These are phyloP conservation scores for Aspergillus sp. DNA, from an alignment of 2,329 filamentous ascomycete genomes.

Conservation along the genomic window DNA sequence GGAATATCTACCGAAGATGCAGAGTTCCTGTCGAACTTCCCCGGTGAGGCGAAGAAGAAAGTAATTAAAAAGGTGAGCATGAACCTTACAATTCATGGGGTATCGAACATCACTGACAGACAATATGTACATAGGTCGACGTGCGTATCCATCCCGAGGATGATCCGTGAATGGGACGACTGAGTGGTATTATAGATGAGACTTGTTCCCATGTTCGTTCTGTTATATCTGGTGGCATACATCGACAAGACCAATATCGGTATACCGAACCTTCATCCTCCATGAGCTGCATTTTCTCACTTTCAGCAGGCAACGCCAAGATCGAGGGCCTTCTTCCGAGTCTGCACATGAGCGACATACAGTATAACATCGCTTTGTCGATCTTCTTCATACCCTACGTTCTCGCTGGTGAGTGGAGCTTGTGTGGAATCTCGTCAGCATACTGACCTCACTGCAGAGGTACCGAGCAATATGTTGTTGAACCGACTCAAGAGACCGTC, in stretches of 20 bases:
- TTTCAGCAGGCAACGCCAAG: slow-evolving; percentile 53
- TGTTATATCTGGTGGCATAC: too few species aligned
- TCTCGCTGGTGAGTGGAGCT: slow-evolving; percentile 61
- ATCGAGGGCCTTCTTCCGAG: slow-evolving; percentile 55
- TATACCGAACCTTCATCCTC: not conserved
- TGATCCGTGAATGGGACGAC: too few species aligned
- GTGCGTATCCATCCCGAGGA: not conserved
- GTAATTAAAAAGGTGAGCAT: slow-evolving; percentile 17
- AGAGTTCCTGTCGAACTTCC: slow-evolving; percentile 28
- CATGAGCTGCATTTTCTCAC: not conserved
- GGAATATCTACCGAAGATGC: slow-evolving; percentile 24
- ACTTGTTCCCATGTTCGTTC: too few species aligned
- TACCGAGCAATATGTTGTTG: slow-evolving; percentile 23
- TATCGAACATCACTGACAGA: not conserved
- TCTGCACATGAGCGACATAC: slow-evolving; percentile 58
- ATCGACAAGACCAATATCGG: slow-evolving; percentile 15
- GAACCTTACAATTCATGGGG: too few species aligned
- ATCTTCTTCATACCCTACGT: slow-evolving; percentile 83
- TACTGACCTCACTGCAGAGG: slow-evolving; percentile 37
- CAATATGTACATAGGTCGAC: not conserved
- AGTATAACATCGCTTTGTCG: slow-evolving; percentile 72
- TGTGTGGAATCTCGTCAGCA: not conserved
- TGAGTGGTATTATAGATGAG: too few species aligned
- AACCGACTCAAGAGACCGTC: slow-evolving; percentile 39
- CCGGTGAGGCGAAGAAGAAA: slow-evolving; percentile 23